Evolutionary conservation across 169 alveolate species (phyloP), one percentile per base, ranked within the genome.

Genomic region (Eimeria maxima): DNA sequence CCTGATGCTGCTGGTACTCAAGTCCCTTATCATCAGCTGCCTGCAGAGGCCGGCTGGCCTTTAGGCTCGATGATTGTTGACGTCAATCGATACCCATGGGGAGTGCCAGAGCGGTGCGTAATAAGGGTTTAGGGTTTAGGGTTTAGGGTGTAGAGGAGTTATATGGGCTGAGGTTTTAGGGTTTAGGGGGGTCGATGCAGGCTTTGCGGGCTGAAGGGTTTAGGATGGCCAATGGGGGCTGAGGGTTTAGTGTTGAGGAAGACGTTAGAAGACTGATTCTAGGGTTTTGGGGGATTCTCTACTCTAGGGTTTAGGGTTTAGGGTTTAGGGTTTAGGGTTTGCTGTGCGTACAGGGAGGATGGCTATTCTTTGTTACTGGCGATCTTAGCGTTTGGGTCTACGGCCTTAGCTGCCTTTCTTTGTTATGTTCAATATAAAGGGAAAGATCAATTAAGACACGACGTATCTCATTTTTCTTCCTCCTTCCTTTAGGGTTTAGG

Each of bases 51-150:
- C 20, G 92, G 92, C 24, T 92, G 96, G 96, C 69, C 96, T 5
- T n/a, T 60, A 44, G 96, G 96, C 22, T 76, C 96, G 13, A 92
- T 92, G 96, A 55, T 92, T 69, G 22, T 44, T 27, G 96, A 92
- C 33, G 96, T 92, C 27, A 90, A 90, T 65, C 55, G 8, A 60
- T 90, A 60, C 90, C 95, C 95, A 0, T 69, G 89, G 95, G 60
- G n/a, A 18, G 80, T 73, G 3, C 95, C 95, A n/a, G 83, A n/a
- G 44, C 71, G 60, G 95, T 74, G 42, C 29, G 89, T 42, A 50
- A 50, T n/a, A n/a, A n/a, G 57, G 57, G 57, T 50, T 50, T 50
- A 50, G 57, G 57, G 57, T 50, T 24, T 29, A 24, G 60, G 89
- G 83, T 73, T 73, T n/a, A 29, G 44, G 44, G 44, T 73, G 13